Base-by-base conservation (phyloP, 768 basidiomycete genomes). In the Rhizopogon vulgaris region DNA sequence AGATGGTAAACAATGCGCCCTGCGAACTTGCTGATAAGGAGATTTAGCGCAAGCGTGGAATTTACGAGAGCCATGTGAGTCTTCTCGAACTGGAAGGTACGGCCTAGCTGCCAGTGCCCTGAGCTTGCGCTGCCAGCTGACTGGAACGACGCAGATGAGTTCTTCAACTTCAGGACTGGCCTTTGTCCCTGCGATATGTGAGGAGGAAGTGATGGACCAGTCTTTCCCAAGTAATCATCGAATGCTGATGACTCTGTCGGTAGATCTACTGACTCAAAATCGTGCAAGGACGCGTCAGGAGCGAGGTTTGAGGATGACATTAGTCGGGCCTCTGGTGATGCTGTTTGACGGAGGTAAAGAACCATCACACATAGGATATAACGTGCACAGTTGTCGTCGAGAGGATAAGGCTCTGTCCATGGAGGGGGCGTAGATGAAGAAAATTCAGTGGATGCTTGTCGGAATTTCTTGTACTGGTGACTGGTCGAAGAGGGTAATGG, bases 281-380 rank as follows among this genome's bases (percentile, higher is more conserved):
- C 87, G 36, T 85, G 80, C 60, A 88, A 85, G 1, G 77, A 74
- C 12, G 83, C 75, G 43, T 85, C 78, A 37, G 84, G 79, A 18
- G 78, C 82, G 30, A 79, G 73, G 57, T 76, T 82, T 18, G 80
- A 79, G 17, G 81, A 77, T 62, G 79, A 81, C 69, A 78, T 76
- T n/a, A 80, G 69, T 8, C 77, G 72, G 30, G 71, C 68, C 15
- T 87, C 83, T 18, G 75, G 67, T 32, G 78, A 71, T 0, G 81
- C 73, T 0, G 86, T 85, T 63, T 90, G 84, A 15, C 89, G 80
- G 34, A 92, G 77, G 64, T 88, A 90, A n/a, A 85, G 69, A 15
- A 90, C 78, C 80, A 94, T 84, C 40, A 93, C 84, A 63, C 83
- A 84, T 49, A 94, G 72, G 41, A 92, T 77, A 64, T 92, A 91